Base-by-base conservation (phyloP, 2,329 filamentous ascomycete genomes). In the Colletotrichum gigasporum region DNA sequence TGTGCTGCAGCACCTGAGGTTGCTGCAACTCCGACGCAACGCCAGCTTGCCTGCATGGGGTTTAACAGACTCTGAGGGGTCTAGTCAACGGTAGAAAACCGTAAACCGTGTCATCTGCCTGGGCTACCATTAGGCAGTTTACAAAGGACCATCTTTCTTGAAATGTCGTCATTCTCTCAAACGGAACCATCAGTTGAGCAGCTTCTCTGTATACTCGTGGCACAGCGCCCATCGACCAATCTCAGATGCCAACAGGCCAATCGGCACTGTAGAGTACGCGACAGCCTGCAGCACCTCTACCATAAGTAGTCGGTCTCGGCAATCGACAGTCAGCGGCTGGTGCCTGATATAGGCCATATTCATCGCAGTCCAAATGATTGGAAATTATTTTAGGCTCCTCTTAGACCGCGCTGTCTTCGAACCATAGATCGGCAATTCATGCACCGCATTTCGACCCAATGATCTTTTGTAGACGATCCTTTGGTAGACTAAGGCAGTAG, bases 31-130 rank as follows among this genome's bases (percentile, higher is more conserved):
- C 22, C n/a, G 18, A 42, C 20, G 32, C 22, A 32, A 20, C 6
- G 24, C 45, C 9, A 11, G 16, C 16, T n/a, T 50, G 22, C 42
- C 57, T 45, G 16, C 34, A 59, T 18, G 35, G 16, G 37, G 22
- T 8, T 32, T 12, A 8, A 18, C 24, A 9, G 16, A 12, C 18
- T 16, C 16, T 20, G 26, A 11, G 28, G 8, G 22, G 53, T 52
- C 58, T 42, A 35, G 51, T 48, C 58, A 22, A 14, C 35, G 12
- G n/a, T 41, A 37, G 42, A 62, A 32, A 24, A 5, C n/a, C 34
- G 10, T n/a, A 26, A 11, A 20, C 8, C 14, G 34, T 55, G 26
- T 56, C 51, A 35, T 50, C 34, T 50, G 59, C 42, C 28, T 16
- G 26, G 59, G 34, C 28, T 16, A 20, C 11, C 20, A 2, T 10